Conservation (phyloP, 2,329 filamentous ascomycete genomes). For the Fusarium aywerte region DNA sequence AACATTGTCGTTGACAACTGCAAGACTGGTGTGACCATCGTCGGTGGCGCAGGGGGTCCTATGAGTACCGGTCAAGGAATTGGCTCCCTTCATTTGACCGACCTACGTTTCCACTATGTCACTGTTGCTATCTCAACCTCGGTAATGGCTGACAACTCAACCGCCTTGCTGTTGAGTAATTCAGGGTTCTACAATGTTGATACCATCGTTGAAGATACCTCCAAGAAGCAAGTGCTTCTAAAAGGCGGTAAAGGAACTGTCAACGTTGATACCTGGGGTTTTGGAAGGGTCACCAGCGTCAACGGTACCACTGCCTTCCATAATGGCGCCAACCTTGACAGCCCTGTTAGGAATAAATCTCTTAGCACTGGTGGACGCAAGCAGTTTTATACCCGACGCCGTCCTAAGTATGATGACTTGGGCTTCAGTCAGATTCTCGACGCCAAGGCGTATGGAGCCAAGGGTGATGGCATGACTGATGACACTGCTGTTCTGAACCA, state of each 20-base stretch:
- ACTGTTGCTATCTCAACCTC: too few relatives aligned
- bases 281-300: slow-evolving; percentile 9
- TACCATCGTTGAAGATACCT: slow-evolving; percentile 4
- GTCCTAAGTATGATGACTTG: slow-evolving; percentile 25
- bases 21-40: slow-evolving; percentile 65
- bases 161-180: too few relatives aligned
- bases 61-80: slow-evolving; percentile 21
- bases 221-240: slow-evolving; percentile 12
- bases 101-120: too few relatives aligned
- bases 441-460: slow-evolving; percentile 47
- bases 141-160: too few relatives aligned
- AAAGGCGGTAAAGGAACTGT: slow-evolving; percentile 10
- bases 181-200: slow-evolving; percentile 18
- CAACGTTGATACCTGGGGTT: slow-evolving; percentile 18
- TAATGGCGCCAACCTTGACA: too few relatives aligned
- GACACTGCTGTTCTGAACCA: slow-evolving; percentile 58
- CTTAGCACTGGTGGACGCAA: too few relatives aligned
- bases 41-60: slow-evolving; percentile 14
- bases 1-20: slow-evolving; percentile 70
- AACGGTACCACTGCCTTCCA: slow-evolving; percentile 3
- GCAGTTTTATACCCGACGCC: slow-evolving; percentile 9
- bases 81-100: too few relatives aligned
- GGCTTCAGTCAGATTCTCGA: slow-evolving; percentile 14
- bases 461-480: slow-evolving; percentile 76
- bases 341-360: too few relatives aligned